Conservation (phyloP, 805 yeast genomes). For the Teunomyces panamensis region DNA sequence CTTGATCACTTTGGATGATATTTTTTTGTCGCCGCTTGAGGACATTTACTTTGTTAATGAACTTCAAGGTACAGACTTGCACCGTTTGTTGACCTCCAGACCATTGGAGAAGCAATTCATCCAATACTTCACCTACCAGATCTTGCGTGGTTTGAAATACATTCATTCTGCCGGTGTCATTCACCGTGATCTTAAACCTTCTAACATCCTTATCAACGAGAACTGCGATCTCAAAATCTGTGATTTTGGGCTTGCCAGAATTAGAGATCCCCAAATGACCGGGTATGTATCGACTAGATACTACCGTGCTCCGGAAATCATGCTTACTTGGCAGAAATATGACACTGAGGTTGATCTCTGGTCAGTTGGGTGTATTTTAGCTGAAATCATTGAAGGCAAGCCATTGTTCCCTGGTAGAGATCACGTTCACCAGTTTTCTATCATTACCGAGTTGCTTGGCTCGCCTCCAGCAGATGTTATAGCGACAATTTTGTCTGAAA, state of each 20-base stretch:
- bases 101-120: slow-evolving; percentile 96
- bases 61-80: slow-evolving; percentile 94
- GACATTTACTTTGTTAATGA: slow-evolving; percentile 97
- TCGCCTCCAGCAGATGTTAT: slow-evolving; percentile 96
- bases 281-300: slow-evolving; percentile 95
- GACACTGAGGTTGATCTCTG: slow-evolving; percentile 96
- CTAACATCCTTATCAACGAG: slow-evolving; percentile 80
- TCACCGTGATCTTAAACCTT: slow-evolving; percentile 85
- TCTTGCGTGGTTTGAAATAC: slow-evolving; percentile 81
- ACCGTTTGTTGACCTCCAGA: slow-evolving; percentile 83
- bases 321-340: slow-evolving; percentile 98
- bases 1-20: slow-evolving; percentile 87
- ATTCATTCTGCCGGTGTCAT: slow-evolving; percentile 92
- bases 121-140: slow-evolving; percentile 94
- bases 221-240: slow-evolving; percentile 89
- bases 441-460: slow-evolving; percentile 93
- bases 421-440: slow-evolving; percentile 96
- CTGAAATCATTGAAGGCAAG: slow-evolving; percentile 96
- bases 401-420: slow-evolving; percentile 98
- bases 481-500: slow-evolving; percentile 93
- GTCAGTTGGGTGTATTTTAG: slow-evolving; percentile 96
- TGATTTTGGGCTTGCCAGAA: slow-evolving; percentile 93
- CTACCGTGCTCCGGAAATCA: slow-evolving; percentile 97
- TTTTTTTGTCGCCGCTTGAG: slow-evolving; percentile 89
- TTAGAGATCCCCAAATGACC: slow-evolving; percentile 98